Evolutionary conservation across 129 eudicot genomes (phyloP), one percentile per base, ranked within the genome.

Genomic region (Deinandra increscens): DNA sequence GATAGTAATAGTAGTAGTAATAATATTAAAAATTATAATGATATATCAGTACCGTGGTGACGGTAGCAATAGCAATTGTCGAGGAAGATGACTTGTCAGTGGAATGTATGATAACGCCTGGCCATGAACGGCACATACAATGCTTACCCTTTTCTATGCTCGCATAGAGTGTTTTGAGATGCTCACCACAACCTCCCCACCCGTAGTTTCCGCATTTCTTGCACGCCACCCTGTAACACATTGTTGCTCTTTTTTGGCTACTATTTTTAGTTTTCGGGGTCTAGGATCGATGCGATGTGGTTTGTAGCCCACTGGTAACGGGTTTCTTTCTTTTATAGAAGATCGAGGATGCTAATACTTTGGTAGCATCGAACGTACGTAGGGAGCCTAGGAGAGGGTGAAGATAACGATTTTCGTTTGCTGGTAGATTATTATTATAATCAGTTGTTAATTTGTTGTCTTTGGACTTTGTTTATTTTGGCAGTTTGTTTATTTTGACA

Each of bases 101-200:
- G 13, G 91, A 23, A 31, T 83, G 80, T 60, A 82, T 81, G 41
- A 34, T 81, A 46, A 86, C 84, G 5, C 96, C 96, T 15, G 92
- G 96, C 96, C 96, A 89, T 20, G 96, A 74, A 51, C 85, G 88
- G 58, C 96, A 89, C 84, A 73, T 75, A 71, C 92, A 86, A n/a
- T 86, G 96, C 63, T 81, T 81, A 3, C 92, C 96, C 60, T 75
- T 60, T 0, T 84, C 90, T 31, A 84, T 89, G 80, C 78, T 74
- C 0, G 70, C 87, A 14, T 77, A 84, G 42, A 86, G 78, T 38
- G 79, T 34, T 68, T 67, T 68, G 66, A 86, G 76, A 72, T 89
- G 96, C 49, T 86, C 69, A 11, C 96, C 96, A 19, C 96, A 88
- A 19, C 92, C 96, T 18, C 87, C 82, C 92, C 96, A 88, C 0